Evolutionary conservation across 805 yeast genomes (phyloP).

Genomic region (Metschnikowia shivogae): DNA sequence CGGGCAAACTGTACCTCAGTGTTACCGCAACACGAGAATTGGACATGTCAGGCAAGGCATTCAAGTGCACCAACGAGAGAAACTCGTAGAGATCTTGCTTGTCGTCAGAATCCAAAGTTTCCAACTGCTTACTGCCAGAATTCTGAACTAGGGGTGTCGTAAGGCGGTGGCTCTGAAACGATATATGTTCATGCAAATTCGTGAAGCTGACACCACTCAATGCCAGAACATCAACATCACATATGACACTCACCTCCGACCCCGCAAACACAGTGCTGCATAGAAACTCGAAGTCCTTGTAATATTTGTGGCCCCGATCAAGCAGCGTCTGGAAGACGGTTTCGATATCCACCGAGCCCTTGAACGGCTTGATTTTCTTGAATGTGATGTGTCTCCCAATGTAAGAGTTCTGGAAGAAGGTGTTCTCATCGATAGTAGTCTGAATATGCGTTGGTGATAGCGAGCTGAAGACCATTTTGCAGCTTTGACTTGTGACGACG

Average conservation of each 20-base stretch:
- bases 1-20: slow-evolving; percentile 9
- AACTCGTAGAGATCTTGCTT: slow-evolving; percentile 13
- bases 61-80: slow-evolving; percentile 14
- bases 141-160: not conserved
- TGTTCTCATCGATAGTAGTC: slow-evolving; percentile 10
- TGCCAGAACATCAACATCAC: not conserved
- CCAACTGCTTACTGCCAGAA: no score
- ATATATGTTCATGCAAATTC: not conserved
- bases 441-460: not conserved
- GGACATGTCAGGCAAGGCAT: slow-evolving; percentile 10
- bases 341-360: slow-evolving; percentile 9
- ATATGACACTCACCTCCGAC: not conserved
- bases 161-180: not conserved
- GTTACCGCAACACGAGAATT: slow-evolving; percentile 12
- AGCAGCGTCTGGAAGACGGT: slow-evolving; percentile 2
- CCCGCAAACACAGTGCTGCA: slow-evolving; percentile 7
- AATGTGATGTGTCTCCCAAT: slow-evolving; percentile 14
- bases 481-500: not conserved
- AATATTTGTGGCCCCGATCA: slow-evolving; percentile 1
- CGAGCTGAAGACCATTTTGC: slow-evolving; percentile 7
- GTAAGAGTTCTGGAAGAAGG: slow-evolving; percentile 13
- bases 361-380: slow-evolving; percentile 10
- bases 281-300: slow-evolving; percentile 10
- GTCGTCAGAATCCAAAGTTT: not conserved
- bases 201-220: not conserved